Conservation (phyloP, 2,329 filamentous ascomycete genomes). For the Alternaria consortialis region DNA sequence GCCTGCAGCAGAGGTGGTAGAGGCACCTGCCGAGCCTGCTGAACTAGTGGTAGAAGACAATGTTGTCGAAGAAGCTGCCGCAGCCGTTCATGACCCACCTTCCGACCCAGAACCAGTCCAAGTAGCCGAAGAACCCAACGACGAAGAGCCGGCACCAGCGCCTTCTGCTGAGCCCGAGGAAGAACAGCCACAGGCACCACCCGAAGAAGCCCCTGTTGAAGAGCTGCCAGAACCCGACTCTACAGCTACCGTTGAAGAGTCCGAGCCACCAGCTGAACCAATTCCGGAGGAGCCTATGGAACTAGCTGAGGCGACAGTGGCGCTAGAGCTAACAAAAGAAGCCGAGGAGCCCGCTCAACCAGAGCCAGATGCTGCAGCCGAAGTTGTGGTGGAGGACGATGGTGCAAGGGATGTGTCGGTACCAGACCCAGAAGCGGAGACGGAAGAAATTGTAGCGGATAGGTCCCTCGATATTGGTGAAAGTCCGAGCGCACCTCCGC, state of each 20-base stretch:
- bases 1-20: not conserved
- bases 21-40: not conserved
- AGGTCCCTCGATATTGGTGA: slow-evolving; percentile 7
- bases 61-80: not conserved
- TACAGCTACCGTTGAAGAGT: not conserved
- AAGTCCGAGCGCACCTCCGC: not conserved
- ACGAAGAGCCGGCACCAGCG: not conserved
- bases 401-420: not conserved
- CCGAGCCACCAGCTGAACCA: not conserved
- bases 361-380: not conserved
- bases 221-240: not conserved
- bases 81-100: not conserved
- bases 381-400: not conserved
- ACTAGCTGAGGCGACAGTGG: not conserved
- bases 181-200: not conserved
- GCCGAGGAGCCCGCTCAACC: not conserved
- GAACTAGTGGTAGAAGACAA: not conserved
- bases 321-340: not conserved
- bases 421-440: not conserved
- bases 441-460: not conserved
- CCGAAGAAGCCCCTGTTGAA: not conserved
- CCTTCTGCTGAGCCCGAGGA: not conserved
- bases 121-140: not conserved
- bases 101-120: not conserved
- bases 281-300: not conserved